Conservation (phyloP, 371 early-diverging fungal species). For the Zancudomyces culisetae region DNA sequence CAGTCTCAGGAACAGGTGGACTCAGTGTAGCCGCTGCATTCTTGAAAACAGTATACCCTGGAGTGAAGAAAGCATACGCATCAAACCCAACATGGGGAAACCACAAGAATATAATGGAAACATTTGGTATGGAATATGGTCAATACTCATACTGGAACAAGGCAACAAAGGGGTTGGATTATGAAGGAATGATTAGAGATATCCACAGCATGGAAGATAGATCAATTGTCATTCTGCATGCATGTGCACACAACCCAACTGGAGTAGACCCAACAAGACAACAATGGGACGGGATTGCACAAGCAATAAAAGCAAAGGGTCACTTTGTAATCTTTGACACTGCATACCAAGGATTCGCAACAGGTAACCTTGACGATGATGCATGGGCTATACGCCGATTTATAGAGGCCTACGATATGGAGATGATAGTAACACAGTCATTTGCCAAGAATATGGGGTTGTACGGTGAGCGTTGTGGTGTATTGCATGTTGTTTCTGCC, state of each 20-base stretch:
- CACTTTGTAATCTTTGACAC: constrained; percentile 91
- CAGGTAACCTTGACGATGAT: constrained; percentile 75
- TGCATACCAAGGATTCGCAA: constrained; percentile 95
- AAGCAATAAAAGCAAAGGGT: constrained; percentile 37
- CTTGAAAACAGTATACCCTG: constrained; percentile 39
- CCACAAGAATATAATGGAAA: constrained; percentile 70
- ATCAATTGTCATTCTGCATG: constrained; percentile 64
- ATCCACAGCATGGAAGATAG: constrained; percentile 44
- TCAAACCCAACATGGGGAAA: constrained; percentile 98
- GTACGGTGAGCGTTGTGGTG: constrained; percentile 84
- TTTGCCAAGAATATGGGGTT: constrained; percentile 95
- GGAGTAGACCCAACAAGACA: constrained; percentile 84
- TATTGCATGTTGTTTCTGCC: constrained; percentile 51
- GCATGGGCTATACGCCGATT: constrained; percentile 83
- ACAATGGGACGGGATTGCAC: constrained; percentile 81
- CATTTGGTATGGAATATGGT: constrained; percentile 58
- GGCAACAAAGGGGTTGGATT: constrained; percentile 49
- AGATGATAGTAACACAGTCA: constrained; percentile 72
- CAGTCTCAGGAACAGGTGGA: constrained; percentile 94
- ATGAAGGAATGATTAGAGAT: constrained; percentile 46
- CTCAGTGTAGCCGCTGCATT: constrained; percentile 71
- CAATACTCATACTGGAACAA: constrained; percentile 84
- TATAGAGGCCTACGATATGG: constrained; percentile 61
- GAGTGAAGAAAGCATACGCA: constrained; percentile 46
- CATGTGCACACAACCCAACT: constrained; percentile 93